Base-by-base conservation (phyloP, 2,329 filamentous ascomycete genomes). In the Colletotrichum shisoi region DNA sequence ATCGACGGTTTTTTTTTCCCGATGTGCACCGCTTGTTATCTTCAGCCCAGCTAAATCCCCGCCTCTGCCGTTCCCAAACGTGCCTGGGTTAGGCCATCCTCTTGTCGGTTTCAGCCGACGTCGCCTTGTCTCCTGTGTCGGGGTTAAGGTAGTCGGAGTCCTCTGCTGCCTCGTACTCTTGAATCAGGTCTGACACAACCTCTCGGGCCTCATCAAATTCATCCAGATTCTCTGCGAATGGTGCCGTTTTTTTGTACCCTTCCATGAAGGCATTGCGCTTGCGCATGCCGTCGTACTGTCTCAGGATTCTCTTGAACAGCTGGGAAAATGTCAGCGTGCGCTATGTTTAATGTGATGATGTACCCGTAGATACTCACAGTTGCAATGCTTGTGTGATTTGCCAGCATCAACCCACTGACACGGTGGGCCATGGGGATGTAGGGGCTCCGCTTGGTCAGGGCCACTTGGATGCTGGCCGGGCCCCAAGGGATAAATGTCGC, bases 401-500 rank as follows among this genome's bases (percentile, higher is more conserved):
- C 95, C 67, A 99, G 83, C 95, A 99, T 99, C 66, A 99, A 85
- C 2, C 95, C 95, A 71, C 93, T 97, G 61, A 99, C 95, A 56
- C 95, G 90, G 76, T 97, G 93, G 71, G 92, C 93, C 82, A 96
- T 96, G 62, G 93, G 91, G 48, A 97, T 91, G 76, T 99, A 98
- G 1, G 96, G 96, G 48, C 94, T 97, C 75, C 96, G 93, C 82
- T 97, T 97, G 2, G 95, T 97, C 69, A 99, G 81, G 3, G 95
- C 96, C 13, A 99, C 95, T 79, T 99, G 95, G 71, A 99, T 99
- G 75, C 93, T 96, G 34, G 95, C 95, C 1, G 95, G 95, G 0
- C 95, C 95, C 95, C 95, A 99, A 11, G 96, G 95, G 70, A 99
- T 99, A 76, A 99, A 99, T 0, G 93, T 96, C 11, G 95, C 96